These are phyloP conservation scores for Psilocybe azurescens DNA, from an alignment of 768 basidiomycete species.

Conservation along the genomic window DNA sequence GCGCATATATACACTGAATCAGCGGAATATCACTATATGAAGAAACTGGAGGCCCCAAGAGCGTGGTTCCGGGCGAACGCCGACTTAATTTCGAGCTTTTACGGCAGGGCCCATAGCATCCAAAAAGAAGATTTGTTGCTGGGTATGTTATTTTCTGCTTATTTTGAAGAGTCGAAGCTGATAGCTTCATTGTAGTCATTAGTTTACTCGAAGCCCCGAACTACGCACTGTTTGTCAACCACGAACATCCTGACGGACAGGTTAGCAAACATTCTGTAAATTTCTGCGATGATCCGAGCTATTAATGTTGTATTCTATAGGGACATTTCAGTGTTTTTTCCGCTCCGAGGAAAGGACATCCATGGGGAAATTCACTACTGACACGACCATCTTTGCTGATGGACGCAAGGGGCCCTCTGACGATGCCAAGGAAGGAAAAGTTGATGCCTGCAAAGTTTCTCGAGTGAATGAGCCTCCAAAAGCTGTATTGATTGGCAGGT, in stretches of 20 bases:
- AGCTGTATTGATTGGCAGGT: constrained; percentile 66
- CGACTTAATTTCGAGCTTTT: constrained; percentile 63
- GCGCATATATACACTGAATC: constrained; percentile 75
- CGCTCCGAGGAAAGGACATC: constrained; percentile 52
- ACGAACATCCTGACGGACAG: constrained; percentile 55
- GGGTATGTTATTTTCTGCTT: constrained; percentile 34
- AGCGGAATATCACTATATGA: constrained; percentile 70
- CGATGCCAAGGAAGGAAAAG: constrained; percentile 36
- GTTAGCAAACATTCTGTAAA: constrained; percentile 26
- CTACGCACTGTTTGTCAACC: constrained; percentile 78
- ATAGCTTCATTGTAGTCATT: constrained; percentile 46
- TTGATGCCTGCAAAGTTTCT: constrained; percentile 61
- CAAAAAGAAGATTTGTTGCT: constrained; percentile 65
- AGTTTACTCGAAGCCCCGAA: constrained; percentile 74
- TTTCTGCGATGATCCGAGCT: not conserved
- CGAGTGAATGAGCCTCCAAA: constrained; percentile 39
- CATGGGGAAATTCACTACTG: constrained; percentile 76
- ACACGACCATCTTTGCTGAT: constrained; percentile 44
- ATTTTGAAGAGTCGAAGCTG: not conserved
- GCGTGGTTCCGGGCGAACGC: constrained; percentile 78
- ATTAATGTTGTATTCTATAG: constrained; percentile 28
- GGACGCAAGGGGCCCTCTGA: constrained; percentile 44
- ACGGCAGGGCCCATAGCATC: constrained; percentile 51
- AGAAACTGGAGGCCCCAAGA: constrained; percentile 65
- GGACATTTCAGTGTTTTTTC: constrained; percentile 75